Evolutionary conservation across 2,329 filamentous ascomycete species (phyloP).

Genomic region (Anisogramma anomala): DNA sequence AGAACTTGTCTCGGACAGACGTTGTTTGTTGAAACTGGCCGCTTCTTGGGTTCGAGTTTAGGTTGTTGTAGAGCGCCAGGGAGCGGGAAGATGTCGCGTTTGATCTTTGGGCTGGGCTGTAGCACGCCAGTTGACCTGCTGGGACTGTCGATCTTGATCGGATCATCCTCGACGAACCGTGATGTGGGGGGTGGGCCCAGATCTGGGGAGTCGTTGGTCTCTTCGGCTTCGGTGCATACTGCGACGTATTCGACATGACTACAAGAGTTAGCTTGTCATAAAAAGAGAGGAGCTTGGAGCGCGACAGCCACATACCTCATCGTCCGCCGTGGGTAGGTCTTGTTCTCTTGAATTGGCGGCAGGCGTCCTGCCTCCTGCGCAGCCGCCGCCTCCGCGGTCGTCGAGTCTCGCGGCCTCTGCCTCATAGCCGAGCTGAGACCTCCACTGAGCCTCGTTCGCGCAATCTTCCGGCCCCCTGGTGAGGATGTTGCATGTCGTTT

Average conservation of each 20-base stretch:
- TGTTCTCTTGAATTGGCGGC: conserved; percentile 59
- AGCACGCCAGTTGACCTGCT: conserved; percentile 15
- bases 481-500: conserved; percentile 28
- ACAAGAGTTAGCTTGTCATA: conserved; percentile 20
- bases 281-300: neutral
- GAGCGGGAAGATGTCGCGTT: conserved; percentile 3
- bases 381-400: conserved; percentile 40
- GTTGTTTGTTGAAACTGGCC: conserved; percentile 19
- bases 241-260: conserved; percentile 53
- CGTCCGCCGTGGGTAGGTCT: conserved; percentile 54
- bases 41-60: conserved; percentile 17
- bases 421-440: conserved; percentile 41
- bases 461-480: conserved; percentile 30
- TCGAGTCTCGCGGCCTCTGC: conserved; percentile 41
- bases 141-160: conserved; percentile 41
- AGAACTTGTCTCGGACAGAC: conserved; percentile 14
- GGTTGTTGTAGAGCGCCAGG: conserved; percentile 10
- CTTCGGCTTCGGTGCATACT: conserved; percentile 37
- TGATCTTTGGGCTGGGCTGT: conserved; percentile 11
- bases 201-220: conserved; percentile 52
- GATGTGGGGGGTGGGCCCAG: conserved; percentile 53
- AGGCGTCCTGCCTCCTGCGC: conserved; percentile 43
- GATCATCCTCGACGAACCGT: conserved; percentile 45
- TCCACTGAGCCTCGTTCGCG: conserved; percentile 31
- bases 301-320: conserved; percentile 43